Conservation (phyloP, 2,329 filamentous ascomycete species). For the Metarhizium brunneum region DNA sequence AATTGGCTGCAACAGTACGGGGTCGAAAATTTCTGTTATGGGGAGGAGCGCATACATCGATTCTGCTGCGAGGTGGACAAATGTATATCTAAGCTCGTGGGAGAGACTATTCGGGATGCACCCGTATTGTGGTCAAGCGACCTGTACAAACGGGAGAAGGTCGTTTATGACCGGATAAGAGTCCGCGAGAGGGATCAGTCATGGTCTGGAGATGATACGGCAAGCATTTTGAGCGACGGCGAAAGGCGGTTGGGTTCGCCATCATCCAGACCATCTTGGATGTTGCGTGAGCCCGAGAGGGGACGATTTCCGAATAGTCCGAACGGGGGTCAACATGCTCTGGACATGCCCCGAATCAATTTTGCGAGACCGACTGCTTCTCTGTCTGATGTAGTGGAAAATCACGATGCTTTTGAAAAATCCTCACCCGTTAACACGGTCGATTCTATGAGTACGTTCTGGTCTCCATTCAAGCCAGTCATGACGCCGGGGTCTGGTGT, state of each 20-base stretch:
- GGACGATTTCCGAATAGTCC: slow-evolving; percentile 36
- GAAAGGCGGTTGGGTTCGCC: slow-evolving; percentile 37
- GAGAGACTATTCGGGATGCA: slow-evolving; percentile 73
- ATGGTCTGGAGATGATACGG: slow-evolving; percentile 38
- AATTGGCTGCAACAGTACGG: slow-evolving; percentile 74
- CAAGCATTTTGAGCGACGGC: slow-evolving; percentile 46
- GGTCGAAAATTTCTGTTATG: slow-evolving; percentile 88
- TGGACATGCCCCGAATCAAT: slow-evolving; percentile 59
- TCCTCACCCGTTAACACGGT: slow-evolving; percentile 61
- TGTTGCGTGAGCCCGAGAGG: slow-evolving; percentile 44
- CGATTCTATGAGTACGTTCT: slow-evolving; percentile 73
- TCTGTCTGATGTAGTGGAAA: slow-evolving; percentile 58
- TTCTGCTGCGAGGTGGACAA: slow-evolving; percentile 86
- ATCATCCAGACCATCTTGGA: slow-evolving; percentile 39
- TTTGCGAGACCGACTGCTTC: slow-evolving; percentile 46
- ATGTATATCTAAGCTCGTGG: slow-evolving; percentile 77
- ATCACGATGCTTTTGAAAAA: slow-evolving; percentile 60
- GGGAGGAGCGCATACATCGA: slow-evolving; percentile 88
- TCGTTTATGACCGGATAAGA: slow-evolving; percentile 41
- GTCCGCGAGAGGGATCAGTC: slow-evolving; percentile 36
- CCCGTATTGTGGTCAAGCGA: slow-evolving; percentile 91
- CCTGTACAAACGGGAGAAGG: slow-evolving; percentile 70
- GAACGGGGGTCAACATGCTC: slow-evolving; percentile 59
- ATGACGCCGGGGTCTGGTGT: slow-evolving; percentile 53
- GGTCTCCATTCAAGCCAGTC: slow-evolving; percentile 73